Evolutionary conservation across 139 green algal genomes (phyloP), one percentile per base, ranked within the genome.

Genomic region (Spirogloea muscicola): DNA sequence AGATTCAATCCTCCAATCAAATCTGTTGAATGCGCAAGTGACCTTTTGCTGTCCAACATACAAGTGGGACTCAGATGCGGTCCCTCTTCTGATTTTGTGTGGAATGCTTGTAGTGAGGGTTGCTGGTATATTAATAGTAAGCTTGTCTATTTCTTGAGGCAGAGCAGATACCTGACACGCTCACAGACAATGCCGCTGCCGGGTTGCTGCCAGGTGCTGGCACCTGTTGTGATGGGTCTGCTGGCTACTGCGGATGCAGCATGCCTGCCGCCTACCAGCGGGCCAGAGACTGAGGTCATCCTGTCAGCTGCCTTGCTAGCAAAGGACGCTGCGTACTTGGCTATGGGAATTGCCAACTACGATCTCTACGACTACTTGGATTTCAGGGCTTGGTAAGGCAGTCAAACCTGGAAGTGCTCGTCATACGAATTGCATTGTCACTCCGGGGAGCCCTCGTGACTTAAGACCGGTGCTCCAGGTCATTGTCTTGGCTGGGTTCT

Each of bases 271-370:
- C 72, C 72, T 13, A 36, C 52, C n/a, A 49, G 36, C 37, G 27
- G 39, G 10, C 33, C 62, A 10, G 70, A 69, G 16, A 36, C 70
- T 38, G 70, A 69, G 16, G 48, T 79, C 21, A 10, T 41, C n/a
- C 31, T 79, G 21, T 77, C 74, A 29, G 36, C 58, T 29, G 75
- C 49, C 29, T 46, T 82, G 76, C 67, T 94, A 25, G 46, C 74
- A 41, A 96, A 95, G 78, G 92, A 96, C 58, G 92, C 90, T 0
- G 76, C 86, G 16, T 96, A 96, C 70, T 82, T 88, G 43, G 88
- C 92, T 18, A 85, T 89, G 38, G 86, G 86, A 0, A 57, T 88
- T 1, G 87, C 84, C 0, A 79, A 84, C 0, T 93, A 95, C 58
- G 89, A 94, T 49, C 83, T 97, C 48, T 72, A 92, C 40, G 90